These are phyloP conservation scores for Camellia sinensis DNA, from an alignment of 148 eudicot genomes.

Conservation along the genomic window DNA sequence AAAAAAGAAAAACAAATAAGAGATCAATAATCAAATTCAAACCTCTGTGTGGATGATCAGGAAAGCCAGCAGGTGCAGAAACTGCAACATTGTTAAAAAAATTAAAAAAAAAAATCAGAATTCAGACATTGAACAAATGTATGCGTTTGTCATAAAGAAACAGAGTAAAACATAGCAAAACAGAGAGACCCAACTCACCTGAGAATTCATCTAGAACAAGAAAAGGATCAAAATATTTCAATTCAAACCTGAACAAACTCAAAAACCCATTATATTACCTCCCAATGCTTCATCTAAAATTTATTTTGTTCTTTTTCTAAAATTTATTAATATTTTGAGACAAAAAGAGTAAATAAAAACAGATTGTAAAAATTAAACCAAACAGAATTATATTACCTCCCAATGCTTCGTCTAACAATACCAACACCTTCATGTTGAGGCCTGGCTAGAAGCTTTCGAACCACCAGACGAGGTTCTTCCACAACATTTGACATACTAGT, in stretches of 20 bases:
- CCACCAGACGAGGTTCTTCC: slow-evolving; percentile 49
- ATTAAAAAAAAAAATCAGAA: neutral
- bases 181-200: slow-evolving; percentile 34
- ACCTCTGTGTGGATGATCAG: slow-evolving; percentile 99
- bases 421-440: slow-evolving; percentile 91
- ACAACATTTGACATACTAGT: slow-evolving; percentile 31
- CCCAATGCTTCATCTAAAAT: no score
- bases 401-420: slow-evolving; percentile 78
- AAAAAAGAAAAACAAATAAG: neutral
- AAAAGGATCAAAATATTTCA: slow-evolving; percentile 81
- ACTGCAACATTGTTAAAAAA: slow-evolving; percentile 31
- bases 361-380: no score
- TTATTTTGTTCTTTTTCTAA: no score
- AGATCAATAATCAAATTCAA: slow-evolving; percentile 10
- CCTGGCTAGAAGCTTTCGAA: slow-evolving; percentile 59
- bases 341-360: no score
- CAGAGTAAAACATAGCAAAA: slow-evolving; percentile 1
- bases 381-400: slow-evolving; percentile 50
- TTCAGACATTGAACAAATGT: neutral
- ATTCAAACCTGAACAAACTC: slow-evolving; percentile 53
- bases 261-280: no score
- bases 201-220: slow-evolving; percentile 77
- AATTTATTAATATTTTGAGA: no score
- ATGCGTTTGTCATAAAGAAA: slow-evolving; percentile 10
- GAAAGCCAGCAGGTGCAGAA: slow-evolving; percentile 86